Percentiles rank a stretch among this genome's conserved stretches.
Evolutionary conservation across 192 early-diverging fungal species (phyloP).

Genomic region (Linnemannia schmuckeri): DNA sequence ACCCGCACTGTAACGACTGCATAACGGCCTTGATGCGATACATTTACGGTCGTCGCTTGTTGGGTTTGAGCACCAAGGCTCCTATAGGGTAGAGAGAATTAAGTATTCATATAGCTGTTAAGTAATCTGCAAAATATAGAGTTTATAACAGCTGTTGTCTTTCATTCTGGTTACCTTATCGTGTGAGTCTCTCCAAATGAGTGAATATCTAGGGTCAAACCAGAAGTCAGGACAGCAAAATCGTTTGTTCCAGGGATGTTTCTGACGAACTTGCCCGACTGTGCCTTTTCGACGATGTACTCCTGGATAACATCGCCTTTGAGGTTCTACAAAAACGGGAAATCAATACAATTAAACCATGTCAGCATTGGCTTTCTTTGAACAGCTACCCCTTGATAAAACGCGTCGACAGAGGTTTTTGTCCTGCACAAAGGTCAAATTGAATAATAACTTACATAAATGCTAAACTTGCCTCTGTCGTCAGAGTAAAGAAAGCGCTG

Average conservation of each 20-base stretch:
- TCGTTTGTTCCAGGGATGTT: conserved; percentile 27
- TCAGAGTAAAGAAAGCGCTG: conserved; percentile 14
- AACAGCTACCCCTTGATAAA: not conserved
- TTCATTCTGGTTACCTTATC: not conserved
- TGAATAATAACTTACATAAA: conserved; percentile 20
- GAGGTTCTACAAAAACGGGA: not conserved
- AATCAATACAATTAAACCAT: not conserved
- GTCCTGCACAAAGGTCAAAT: not conserved
- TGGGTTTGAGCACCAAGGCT: not conserved
- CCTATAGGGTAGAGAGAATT: not conserved
- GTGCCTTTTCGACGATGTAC: not conserved
- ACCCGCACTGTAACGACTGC: not conserved
- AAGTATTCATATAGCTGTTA: not conserved
- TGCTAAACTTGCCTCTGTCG: conserved; percentile 15
- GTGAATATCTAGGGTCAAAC: not conserved
- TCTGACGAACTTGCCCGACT: not conserved
- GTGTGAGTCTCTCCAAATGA: conserved; percentile 11
- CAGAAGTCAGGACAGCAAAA: not conserved
- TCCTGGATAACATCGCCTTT: conserved; percentile 18
- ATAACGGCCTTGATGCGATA: not conserved
- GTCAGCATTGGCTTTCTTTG: not conserved
- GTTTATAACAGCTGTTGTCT: not conserved
- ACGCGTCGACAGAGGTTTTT: not conserved
- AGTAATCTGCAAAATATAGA: not conserved
- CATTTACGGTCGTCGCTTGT: not conserved